Evolutionary conservation across 2,329 filamentous ascomycete species (phyloP).

Genomic region (Polytolypa hystricis): DNA sequence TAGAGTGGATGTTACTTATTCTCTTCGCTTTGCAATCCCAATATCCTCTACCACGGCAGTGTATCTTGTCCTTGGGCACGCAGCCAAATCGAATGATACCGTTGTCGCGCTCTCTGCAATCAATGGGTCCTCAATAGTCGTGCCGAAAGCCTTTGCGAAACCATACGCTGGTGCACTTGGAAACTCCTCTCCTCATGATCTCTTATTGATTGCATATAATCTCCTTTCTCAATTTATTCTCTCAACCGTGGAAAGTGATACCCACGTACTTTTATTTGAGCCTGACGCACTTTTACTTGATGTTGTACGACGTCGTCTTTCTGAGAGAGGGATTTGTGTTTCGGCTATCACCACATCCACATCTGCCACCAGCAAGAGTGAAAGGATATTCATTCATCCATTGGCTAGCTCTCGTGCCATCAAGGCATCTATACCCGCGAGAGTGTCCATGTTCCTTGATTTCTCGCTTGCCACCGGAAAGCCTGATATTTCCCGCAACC

Average conservation of each 20-base stretch:
- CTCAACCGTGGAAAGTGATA: not conserved
- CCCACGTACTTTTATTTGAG: not conserved
- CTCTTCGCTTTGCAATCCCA: not conserved
- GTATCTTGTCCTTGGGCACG: not conserved
- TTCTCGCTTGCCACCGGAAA: not conserved
- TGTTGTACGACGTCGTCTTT: not conserved
- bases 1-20: not conserved
- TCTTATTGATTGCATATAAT: not conserved
- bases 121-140: not conserved
- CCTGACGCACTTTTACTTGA: not conserved
- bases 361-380: not conserved
- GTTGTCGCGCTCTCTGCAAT: not conserved
- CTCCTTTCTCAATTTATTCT: constrained; percentile 1
- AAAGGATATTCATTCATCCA: constrained; percentile 1
- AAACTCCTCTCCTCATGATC: not conserved
- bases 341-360: not conserved
- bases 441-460: not conserved
- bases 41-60: not conserved
- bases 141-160: not conserved
- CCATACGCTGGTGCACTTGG: not conserved
- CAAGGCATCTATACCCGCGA: not conserved
- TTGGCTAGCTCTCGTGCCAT: constrained; percentile 2
- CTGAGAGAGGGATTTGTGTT: not conserved
- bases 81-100: not conserved
- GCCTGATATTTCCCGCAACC: not conserved